Percentiles rank a stretch among this genome's conserved stretches.
Conservation (phyloP, 768 basidiomycete species). For the Lentinula sp. region DNA sequence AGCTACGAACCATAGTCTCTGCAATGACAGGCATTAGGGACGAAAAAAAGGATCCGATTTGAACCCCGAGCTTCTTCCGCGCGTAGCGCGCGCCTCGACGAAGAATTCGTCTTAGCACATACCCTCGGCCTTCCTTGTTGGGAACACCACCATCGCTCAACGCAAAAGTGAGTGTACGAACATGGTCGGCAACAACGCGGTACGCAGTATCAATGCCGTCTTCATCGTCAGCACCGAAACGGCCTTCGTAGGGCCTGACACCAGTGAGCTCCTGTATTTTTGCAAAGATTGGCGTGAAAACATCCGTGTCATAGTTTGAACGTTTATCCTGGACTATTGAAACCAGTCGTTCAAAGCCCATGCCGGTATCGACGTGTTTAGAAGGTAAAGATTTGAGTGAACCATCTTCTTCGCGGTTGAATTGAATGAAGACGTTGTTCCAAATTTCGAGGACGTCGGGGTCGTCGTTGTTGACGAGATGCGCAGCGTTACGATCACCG, state of each 20-base stretch:
- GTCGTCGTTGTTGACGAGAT: constrained; percentile 93
- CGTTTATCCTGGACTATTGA: constrained; percentile 85
- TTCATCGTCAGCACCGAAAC: constrained; percentile 89
- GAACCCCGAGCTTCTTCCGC: constrained; percentile 88
- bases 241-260: constrained; percentile 81
- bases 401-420: constrained; percentile 90
- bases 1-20: constrained; percentile 68
- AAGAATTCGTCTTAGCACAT: constrained; percentile 92
- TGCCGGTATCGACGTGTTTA: constrained; percentile 97
- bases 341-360: constrained; percentile 98
- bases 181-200: constrained; percentile 94
- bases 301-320: constrained; percentile 98
- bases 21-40: constrained; percentile 85
- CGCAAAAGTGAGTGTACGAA: constrained; percentile 91
- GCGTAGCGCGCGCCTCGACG: constrained; percentile 94
- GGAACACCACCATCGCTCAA: constrained; percentile 96
- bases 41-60: constrained; percentile 93
- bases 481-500: constrained; percentile 92
- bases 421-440: constrained; percentile 99
- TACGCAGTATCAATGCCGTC: constrained; percentile 98
- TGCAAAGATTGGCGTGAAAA: constrained; percentile 84
- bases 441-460: constrained; percentile 97
- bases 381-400: constrained; percentile 75
- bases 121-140: constrained; percentile 93
- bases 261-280: constrained; percentile 87